Conservation (phyloP, 345 rosid species). For the Turnera subulata region DNA sequence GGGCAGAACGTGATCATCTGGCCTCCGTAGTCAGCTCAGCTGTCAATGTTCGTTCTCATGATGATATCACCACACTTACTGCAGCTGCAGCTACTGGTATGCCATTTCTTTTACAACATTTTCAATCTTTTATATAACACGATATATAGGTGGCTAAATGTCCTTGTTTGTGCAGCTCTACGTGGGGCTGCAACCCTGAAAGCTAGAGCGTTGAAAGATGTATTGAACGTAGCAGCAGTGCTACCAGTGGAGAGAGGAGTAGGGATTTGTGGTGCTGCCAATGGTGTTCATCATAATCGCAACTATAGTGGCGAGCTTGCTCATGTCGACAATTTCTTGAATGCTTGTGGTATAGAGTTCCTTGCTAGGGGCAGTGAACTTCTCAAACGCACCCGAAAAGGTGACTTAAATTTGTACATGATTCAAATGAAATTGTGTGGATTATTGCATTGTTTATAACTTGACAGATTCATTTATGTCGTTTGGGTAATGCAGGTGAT, state of each 20-base stretch:
- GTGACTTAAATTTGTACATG: too few species aligned
- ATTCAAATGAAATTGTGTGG: too few species aligned
- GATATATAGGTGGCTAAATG: too few species aligned
- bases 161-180: constrained; percentile 40
- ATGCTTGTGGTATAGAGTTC: constrained; percentile 72
- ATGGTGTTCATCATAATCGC: constrained; percentile 64
- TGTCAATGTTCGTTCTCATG: constrained; percentile 72
- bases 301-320: constrained; percentile 74
- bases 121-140: too few species aligned
- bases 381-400: constrained; percentile 93
- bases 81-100: constrained; percentile 91
- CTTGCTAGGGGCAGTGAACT: constrained; percentile 92
- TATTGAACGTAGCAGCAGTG: constrained; percentile 89
- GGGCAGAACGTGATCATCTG: constrained; percentile 84
- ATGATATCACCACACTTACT: constrained; percentile 83
- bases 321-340: constrained; percentile 85
- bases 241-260: constrained; percentile 80
- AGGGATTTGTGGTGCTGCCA: constrained; percentile 34
- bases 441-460: too few species aligned
- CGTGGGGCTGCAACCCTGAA: constrained; percentile 88
- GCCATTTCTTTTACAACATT: not conserved
- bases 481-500: constrained; percentile 67
- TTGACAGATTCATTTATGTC: not conserved
- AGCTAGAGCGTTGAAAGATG: constrained; percentile 81
- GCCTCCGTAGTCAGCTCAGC: constrained; percentile 78